Base-by-base conservation (phyloP, 148 eudicot species). In the Cornus kousa region DNA sequence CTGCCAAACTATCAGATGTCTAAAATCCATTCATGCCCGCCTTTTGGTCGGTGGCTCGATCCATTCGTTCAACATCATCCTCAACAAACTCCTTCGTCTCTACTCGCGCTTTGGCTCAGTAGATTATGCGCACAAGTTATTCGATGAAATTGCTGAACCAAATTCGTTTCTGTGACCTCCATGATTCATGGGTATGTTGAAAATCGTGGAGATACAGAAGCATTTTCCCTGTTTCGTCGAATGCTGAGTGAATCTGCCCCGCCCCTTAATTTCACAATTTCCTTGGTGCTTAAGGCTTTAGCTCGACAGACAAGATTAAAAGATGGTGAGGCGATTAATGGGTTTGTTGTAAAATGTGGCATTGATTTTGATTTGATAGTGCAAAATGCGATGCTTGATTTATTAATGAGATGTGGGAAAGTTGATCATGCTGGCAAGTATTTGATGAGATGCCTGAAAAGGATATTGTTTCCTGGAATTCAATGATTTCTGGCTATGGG, bases 131-230 rank as follows among this genome's bases (percentile, higher is more conserved):
- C 78, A 68, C 74, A 84, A 84, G 75, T 20, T 84, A 75, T 87
- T 87, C 69, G 81, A 81, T 67, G 28, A 50, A 81, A 80, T 79
- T 82, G 46, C 85, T 35, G 68, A 84, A 77, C 87, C 83, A 82
- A 87, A 84, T 77, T 73, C 82, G 23, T 86, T 83, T 48, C 60
- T 79, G 5, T 86, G 85, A 82, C 87, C 22, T 85, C 85, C 9
- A 73, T 84, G 81, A 80, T 87, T 74, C 85, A 87, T 82, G 89
- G 85, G 37, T 73, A 70, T 40, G 79, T 84, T 19, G 82, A 80
- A 67, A 87, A 79, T 37, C 70, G 37, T 28, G 53, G 55, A 19
- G 77, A 74, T 68, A 13, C 62, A 5, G 81, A 86, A 70, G 82
- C 79, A 67, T 39, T 79, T 16, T 8, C 43, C 28, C 67, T 79